phyloP scores from a whole-genome alignment of 139 green algal genomes.

The Coelastrella sp. region DNA sequence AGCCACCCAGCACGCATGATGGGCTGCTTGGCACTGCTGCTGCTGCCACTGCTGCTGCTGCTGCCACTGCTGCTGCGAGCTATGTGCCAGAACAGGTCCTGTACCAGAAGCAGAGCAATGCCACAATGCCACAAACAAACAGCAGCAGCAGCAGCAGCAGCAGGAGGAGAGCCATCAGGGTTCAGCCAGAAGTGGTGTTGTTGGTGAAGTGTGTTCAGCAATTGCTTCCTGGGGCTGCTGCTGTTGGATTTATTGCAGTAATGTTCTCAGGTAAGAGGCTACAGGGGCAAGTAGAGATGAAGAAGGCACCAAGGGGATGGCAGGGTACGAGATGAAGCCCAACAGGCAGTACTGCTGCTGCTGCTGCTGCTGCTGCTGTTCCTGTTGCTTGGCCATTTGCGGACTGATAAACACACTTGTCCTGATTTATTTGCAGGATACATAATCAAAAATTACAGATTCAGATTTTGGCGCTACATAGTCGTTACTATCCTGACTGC shows the following conservation, averaged over 20 bases:
- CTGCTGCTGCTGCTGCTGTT: too few species aligned
- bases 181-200: background rate
- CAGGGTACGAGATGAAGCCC: too few species aligned
- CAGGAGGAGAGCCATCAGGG: background rate
- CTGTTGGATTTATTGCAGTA: background rate
- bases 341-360: too few species aligned
- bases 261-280: too few species aligned
- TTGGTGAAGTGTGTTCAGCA: too few species aligned
- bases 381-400: too few species aligned
- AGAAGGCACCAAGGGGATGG: too few species aligned
- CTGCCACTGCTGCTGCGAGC: slow-evolving; percentile 4
- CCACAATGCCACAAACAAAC: background rate
- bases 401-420: too few species aligned
- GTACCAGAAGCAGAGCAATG: background rate
- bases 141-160: background rate
- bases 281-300: too few species aligned
- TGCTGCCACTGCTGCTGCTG: background rate
- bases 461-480: background rate
- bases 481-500: background rate
- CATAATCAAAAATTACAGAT: too few species aligned
- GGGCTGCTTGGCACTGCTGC: slow-evolving; percentile 36
- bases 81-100: slow-evolving; percentile 48
- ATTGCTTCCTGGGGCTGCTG: background rate
- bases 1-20: slow-evolving; percentile 60
- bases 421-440: too few species aligned